Base-by-base conservation (phyloP, 345 rosid genomes). In the Salix koriyanagi region DNA sequence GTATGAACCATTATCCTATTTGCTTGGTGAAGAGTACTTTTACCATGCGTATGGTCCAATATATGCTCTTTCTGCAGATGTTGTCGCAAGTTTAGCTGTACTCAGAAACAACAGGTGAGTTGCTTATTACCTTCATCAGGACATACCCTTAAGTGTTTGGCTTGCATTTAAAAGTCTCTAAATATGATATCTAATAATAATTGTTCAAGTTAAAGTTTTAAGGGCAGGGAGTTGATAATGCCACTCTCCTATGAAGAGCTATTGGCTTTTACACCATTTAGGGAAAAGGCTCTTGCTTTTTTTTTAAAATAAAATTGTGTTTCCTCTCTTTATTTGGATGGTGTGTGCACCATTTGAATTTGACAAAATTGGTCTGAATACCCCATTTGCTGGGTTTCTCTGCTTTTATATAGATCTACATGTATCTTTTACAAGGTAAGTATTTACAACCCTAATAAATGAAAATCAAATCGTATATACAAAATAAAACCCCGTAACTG, bases 21-120 rank as follows among this genome's bases (percentile, higher is more conserved):
- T 94, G 84, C 89, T 94, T n/a, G 98, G 98, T 65, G 87, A 79
- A 26, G 97, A 94, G 79, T 94, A 94, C 80, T 94, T 92, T 84
- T 90, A 91, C 67, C 98, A 94, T 87, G 98, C 97, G 28, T 94
- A 94, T 81, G 97, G 97, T 72, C 98, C 98, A 52, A 79, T 94
- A 61, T 94, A 94, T 80, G 97, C 98, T 77, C 97, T 92, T 75
- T 94, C 97, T 65, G 92, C 91, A 26, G 95, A 92, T 72, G 97
- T 94, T 69, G 97, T 91, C 80, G 83, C 89, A 67, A 89, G 94
- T 85, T 86, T 92, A 86, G 91, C 84, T 60, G 88, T 94, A 79
- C 94, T 92, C 67, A 90, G 87, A 84, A 89, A 86, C 67, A 82
- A 91, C 88, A 94, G 97, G 98, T 82, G 78, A 76, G 90, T 77